Conservation (phyloP, 148 eudicot species). For the Chenopodium album region DNA sequence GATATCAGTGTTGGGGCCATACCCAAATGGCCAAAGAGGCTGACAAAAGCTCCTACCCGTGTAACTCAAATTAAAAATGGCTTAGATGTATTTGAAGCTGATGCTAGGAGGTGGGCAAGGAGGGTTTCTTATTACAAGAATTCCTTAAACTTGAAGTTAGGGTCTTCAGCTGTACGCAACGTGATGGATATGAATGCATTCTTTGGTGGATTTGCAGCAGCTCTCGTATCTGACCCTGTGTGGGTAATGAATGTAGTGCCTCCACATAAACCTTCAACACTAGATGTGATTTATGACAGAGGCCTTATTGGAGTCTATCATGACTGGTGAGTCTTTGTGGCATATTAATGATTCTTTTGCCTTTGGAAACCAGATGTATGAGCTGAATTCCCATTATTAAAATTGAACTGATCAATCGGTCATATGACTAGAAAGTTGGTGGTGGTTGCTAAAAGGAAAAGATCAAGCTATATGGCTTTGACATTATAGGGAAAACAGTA, state of each 20-base stretch:
- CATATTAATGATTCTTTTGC: slow-evolving; percentile 5
- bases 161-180: slow-evolving; percentile 75
- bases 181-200: slow-evolving; percentile 99
- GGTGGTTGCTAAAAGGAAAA: neutral
- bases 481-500: neutral
- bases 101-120: slow-evolving; percentile 73
- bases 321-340: slow-evolving; percentile 75
- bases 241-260: slow-evolving; percentile 99
- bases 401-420: neutral
- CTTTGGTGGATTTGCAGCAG: slow-evolving; percentile 97
- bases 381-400: neutral
- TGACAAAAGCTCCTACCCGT: slow-evolving; percentile 70
- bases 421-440: neutral
- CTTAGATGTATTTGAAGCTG: slow-evolving; percentile 78
- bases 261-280: slow-evolving; percentile 66
- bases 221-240: slow-evolving; percentile 74
- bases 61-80: slow-evolving; percentile 71
- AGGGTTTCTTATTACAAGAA: slow-evolving; percentile 78
- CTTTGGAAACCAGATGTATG: slow-evolving; percentile 1
- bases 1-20: slow-evolving; percentile 68
- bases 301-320: slow-evolving; percentile 93
- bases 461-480: too few species aligned
- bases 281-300: slow-evolving; percentile 82
- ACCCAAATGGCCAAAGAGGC: slow-evolving; percentile 94
- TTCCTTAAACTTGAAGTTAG: slow-evolving; percentile 67